Percentiles rank a stretch among this genome's conserved stretches.
These are phyloP conservation scores for Cucumis melo DNA, from an alignment of 306 rosid genomes.

Conservation along the genomic window DNA sequence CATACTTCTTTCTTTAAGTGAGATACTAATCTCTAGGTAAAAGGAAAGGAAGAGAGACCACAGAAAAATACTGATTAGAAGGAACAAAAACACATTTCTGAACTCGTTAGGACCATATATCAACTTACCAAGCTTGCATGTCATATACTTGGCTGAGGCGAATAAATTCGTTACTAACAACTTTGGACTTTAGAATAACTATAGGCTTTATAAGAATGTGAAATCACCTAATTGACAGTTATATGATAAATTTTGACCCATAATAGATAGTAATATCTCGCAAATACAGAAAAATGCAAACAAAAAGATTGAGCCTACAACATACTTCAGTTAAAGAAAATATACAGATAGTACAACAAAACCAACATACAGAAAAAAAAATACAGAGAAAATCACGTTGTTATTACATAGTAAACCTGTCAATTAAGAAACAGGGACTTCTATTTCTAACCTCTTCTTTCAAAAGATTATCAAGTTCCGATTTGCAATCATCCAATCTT, in stretches of 20 bases:
- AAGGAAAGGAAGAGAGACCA: not conserved
- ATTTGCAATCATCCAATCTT: conserved; percentile 80
- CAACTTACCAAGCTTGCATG: not conserved
- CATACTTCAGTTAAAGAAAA: not conserved
- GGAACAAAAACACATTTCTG: not conserved
- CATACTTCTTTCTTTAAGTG: not conserved
- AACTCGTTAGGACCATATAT: not conserved
- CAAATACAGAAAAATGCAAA: not conserved
- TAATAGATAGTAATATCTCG: not conserved
- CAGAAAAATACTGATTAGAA: not conserved
- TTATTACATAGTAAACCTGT: not conserved
- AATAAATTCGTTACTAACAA: not conserved
- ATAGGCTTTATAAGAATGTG: not conserved
- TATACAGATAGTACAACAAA: not conserved
- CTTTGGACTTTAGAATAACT: not conserved
- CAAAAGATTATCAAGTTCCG: conserved; percentile 73
- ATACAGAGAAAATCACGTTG: not conserved
- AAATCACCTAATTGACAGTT: not conserved
- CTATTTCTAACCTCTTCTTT: conserved; percentile 60
- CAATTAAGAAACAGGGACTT: not conserved
- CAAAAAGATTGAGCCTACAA: not conserved
- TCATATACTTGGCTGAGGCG: not conserved
- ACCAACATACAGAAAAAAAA: not conserved
- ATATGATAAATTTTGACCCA: not conserved
- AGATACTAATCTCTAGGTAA: not conserved